Evolutionary conservation across 352 stramenopile genomes (phyloP), one percentile per base, ranked within the genome.

Genomic region (Pythium utonaiense): DNA sequence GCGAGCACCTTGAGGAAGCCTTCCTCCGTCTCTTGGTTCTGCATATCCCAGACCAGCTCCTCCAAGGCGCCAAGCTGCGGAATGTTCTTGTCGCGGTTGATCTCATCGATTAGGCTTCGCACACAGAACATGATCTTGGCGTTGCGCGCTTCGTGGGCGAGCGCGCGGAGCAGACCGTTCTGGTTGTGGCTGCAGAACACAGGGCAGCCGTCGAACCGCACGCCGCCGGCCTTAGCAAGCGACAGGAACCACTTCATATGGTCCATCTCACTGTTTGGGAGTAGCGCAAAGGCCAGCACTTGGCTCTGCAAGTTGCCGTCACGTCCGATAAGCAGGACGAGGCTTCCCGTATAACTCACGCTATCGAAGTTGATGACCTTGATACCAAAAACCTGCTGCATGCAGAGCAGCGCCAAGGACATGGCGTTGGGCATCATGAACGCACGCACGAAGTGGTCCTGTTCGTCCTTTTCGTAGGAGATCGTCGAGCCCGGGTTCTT

Each of bases 31-130:
- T 88, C 77, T 30, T 84, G 67, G 40, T 47, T 60, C 24, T 89
- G 77, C 38, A 91, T 69, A 19, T 82, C 74, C 80, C 78, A 88
- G 17, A 93, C 66, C 2, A 85, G 62, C 10, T 83, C 70, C 55
- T 91, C 79, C 13, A 87, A 54, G 2, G 69, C 62, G 16, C 77
- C 80, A 2, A 93, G 71, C 40, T 70, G 66, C n/a, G 80, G 70
- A 56, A 93, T 89, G 51, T 83, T 89, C 68, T 91, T 93, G 57
- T 93, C 83, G 44, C 75, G 71, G 19, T 73, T 77, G 45, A 90
- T 90, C 58, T 80, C 69, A 10, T 85, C 71, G 17, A 93, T 57
- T 14, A 91, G 57, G 51, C 80, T 90, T 27, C 73, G 72, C 48
- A 88, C 78, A 31, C 80, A 93, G 33, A 88, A 87, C 73, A 86